Percentiles rank a stretch among this genome's conserved stretches.
These are phyloP conservation scores for Aspergillus leporis DNA, from an alignment of 495 filamentous ascomycete species.

Conservation along the genomic window DNA sequence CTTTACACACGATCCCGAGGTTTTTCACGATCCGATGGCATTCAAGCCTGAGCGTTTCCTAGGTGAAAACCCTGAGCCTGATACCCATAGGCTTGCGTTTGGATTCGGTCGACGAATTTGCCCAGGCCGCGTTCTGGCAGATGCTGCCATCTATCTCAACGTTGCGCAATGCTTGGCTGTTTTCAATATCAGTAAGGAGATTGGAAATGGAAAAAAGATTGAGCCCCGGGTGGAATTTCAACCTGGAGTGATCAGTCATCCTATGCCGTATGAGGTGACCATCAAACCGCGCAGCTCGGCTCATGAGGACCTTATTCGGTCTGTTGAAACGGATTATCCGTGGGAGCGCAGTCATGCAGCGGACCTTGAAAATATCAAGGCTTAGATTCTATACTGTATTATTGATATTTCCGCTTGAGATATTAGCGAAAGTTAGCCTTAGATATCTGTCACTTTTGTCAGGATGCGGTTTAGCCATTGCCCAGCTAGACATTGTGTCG, in stretches of 20 bases:
- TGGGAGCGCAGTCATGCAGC: conserved; percentile 46
- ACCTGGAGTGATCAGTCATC: conserved; percentile 44
- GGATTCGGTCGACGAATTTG: conserved; percentile 44
- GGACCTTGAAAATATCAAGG: not conserved
- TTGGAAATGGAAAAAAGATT: conserved; percentile 16
- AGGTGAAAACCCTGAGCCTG: conserved; percentile 30
- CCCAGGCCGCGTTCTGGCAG: conserved; percentile 38
- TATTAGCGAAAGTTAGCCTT: no score
- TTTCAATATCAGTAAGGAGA: conserved; percentile 34
- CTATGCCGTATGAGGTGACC: conserved; percentile 28
- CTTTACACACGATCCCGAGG: not conserved
- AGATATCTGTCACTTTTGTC: no score
- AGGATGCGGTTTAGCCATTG: no score
- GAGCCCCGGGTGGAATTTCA: conserved; percentile 29
- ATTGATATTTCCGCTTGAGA: no score
- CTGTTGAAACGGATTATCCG: conserved; percentile 41
- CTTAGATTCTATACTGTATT: not conserved
- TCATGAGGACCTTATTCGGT: conserved; percentile 36
- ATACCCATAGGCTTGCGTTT: conserved; percentile 34
- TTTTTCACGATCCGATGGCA: not conserved
- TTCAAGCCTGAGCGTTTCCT: conserved; percentile 33
- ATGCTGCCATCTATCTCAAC: conserved; percentile 33
- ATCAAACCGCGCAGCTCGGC: conserved; percentile 32
- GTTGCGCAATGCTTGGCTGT: conserved; percentile 37
- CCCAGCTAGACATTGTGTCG: no score